Conservation (phyloP, 495 filamentous ascomycete genomes). For the Penicillium tannophilum region DNA sequence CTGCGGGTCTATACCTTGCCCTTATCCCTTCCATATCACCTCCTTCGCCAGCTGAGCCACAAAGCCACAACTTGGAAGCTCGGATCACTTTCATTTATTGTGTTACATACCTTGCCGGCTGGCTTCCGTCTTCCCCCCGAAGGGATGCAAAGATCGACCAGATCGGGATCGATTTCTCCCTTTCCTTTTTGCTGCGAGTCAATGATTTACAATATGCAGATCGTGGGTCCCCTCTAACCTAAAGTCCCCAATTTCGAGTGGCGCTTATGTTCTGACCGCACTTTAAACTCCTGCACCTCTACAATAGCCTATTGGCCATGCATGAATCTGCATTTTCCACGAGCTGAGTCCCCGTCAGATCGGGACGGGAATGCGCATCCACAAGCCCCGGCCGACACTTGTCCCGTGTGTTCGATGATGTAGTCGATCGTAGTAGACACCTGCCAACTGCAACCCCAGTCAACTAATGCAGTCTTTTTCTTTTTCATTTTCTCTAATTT, state of each 20-base stretch:
- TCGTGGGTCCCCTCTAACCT: neutral
- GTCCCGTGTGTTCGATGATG: slow-evolving; percentile 10
- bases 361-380: slow-evolving; percentile 2
- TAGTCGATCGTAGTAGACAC: slow-evolving; percentile 5
- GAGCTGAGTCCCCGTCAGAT: slow-evolving; percentile 10
- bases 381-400: neutral
- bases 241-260: slow-evolving; percentile 9
- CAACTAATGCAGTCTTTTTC: neutral
- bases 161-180: slow-evolving; percentile 3
- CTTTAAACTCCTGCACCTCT: neutral
- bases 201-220: neutral
- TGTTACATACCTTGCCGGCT: slow-evolving; percentile 1
- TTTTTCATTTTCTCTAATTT: neutral
- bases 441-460: neutral
- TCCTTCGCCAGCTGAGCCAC: slow-evolving; percentile 25
- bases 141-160: neutral
- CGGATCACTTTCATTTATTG: slow-evolving; percentile 10
- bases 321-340: slow-evolving; percentile 8
- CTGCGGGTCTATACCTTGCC: neutral
- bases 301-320: slow-evolving; percentile 7
- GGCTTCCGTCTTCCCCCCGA: too few relatives aligned
- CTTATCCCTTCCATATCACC: neutral
- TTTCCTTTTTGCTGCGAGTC: neutral
- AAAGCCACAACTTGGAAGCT: slow-evolving; percentile 8
- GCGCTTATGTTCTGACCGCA: slow-evolving; percentile 2